Base-by-base conservation (phyloP, 1,139 yeast species). In the Blastobotrys raffinosifermentans region DNA sequence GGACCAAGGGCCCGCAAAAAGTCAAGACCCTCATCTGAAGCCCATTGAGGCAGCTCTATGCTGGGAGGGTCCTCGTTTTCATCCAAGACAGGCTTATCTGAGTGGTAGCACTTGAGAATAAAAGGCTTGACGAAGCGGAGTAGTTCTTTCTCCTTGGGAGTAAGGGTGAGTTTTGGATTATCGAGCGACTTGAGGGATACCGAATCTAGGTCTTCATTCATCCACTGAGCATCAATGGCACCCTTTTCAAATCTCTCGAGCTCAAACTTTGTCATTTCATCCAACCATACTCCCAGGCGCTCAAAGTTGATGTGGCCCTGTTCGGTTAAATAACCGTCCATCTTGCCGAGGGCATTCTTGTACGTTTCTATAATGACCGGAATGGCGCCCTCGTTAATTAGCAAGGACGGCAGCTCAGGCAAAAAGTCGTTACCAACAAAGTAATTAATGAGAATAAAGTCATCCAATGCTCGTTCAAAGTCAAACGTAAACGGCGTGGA, bases 361-460 rank as follows among this genome's bases (percentile, higher is more conserved):
- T 93, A 91, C 10, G 96, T 82, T 47, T 80, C 84, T 50, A 91
- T 69, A 53, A 93, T 72, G 29, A 87, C 73, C 10, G 97, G 96
- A 66, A 93, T 82, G 0, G 98, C 98, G 51, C 97, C 97, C 53
- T 89, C 91, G 57, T 87, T 89, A 51, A 93, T 75, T 60, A 85
- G 87, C 54, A 93, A 69, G 59, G 89, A 95, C 1, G 99, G 98
- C 52, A 93, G 72, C 57, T 91, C 86, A n/a, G 99, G 98, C 55
- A 93, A 73, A 76, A 93, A 93, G 72, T 93, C 99, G 57, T 93
- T 93, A 53, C 99, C 99, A 54, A 93, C 85, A 44, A 91, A 95
- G 56, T 85, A 89, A 78, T 86, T 77, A 54, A 91, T 82, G 43
- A 93, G 71, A 49, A 93, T 85, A 51, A 89, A 87, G 62, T 93